A percentile compares a stretch with the other conserved stretches of the same genome.
phyloP scores from a whole-genome alignment of 2,329 filamentous ascomycete species.

The Metarhizium guizhouense region DNA sequence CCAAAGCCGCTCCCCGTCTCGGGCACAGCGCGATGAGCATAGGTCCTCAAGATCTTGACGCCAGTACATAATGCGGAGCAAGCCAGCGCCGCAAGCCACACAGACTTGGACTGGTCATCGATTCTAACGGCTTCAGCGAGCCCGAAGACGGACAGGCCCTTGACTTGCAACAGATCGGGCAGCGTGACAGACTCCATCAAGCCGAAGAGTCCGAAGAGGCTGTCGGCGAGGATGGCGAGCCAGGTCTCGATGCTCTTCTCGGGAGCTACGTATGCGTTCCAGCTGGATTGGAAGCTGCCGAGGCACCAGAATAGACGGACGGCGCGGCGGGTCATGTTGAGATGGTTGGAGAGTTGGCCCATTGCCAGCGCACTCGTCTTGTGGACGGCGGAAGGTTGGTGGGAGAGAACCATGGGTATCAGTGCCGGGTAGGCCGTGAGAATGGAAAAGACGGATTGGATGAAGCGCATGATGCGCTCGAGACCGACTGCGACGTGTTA shows the following conservation, averaged over 20 bases:
- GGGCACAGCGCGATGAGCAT: slow-evolving; percentile 27
- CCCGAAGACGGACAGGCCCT: slow-evolving; percentile 42
- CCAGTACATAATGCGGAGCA: slow-evolving; percentile 37
- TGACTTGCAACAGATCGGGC: slow-evolving; percentile 38
- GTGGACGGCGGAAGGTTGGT: slow-evolving; percentile 13
- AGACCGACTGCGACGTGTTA: slow-evolving; percentile 38
- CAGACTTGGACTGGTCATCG: slow-evolving; percentile 53
- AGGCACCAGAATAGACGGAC: slow-evolving; percentile 63
- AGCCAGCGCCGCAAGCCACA: slow-evolving; percentile 58
- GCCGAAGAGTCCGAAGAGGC: slow-evolving; percentile 57
- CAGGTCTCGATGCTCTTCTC: slow-evolving; percentile 25
- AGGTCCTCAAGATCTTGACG: slow-evolving; percentile 30
- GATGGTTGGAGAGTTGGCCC: slow-evolving; percentile 25
- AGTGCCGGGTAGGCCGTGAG: slow-evolving; percentile 35
- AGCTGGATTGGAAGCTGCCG: slow-evolving; percentile 46
- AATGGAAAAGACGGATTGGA: slow-evolving; percentile 44
- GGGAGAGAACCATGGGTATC: slow-evolving; percentile 22
- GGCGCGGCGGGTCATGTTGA: slow-evolving; percentile 48
- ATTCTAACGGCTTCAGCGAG: slow-evolving; percentile 36
- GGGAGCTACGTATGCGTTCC: slow-evolving; percentile 16
- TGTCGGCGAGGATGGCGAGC: slow-evolving; percentile 48
- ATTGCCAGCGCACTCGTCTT: slow-evolving; percentile 24
- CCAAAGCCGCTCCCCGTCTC: slow-evolving; percentile 19
- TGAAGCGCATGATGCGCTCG: slow-evolving; percentile 49
- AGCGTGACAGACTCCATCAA: slow-evolving; percentile 57